phyloP scores from a whole-genome alignment of 1,284 basidiomycete species.

The Trichosporon inkin region DNA sequence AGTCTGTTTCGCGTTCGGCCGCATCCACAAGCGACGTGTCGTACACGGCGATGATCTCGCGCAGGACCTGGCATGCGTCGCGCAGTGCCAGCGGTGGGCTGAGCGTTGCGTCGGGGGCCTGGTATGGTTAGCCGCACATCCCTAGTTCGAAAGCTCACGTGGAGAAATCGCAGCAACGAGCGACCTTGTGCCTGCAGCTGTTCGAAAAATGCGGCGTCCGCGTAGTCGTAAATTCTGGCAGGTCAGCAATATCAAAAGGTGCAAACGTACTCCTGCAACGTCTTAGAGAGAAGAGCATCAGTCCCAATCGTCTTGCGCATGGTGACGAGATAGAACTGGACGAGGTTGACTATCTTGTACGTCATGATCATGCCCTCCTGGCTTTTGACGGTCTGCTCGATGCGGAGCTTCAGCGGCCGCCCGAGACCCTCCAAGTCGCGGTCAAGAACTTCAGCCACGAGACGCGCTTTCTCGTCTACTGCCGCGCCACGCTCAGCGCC shows the following conservation, averaged over 20 bases:
- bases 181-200: conserved; percentile 76
- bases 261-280: conserved; percentile 69
- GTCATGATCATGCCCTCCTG: conserved; percentile 89
- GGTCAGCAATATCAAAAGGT: background rate
- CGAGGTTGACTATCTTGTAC: conserved; percentile 87
- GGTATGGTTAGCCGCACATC: background rate
- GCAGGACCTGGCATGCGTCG: conserved; percentile 74
- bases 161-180: conserved; percentile 63
- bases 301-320: conserved; percentile 88
- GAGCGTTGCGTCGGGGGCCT: conserved; percentile 72
- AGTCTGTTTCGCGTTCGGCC: conserved; percentile 53
- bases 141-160: conserved; percentile 42
- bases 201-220: conserved; percentile 79
- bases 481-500: conserved; percentile 50
- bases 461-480: conserved; percentile 39
- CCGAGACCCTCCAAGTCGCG: conserved; percentile 76
- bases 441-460: conserved; percentile 75
- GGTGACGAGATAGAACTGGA: conserved; percentile 88
- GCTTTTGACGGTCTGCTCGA: conserved; percentile 84
- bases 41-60: conserved; percentile 83
- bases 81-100: conserved; percentile 72
- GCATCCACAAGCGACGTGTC: conserved; percentile 66
- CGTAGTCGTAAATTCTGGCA: conserved; percentile 68
- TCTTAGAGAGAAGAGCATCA: conserved; percentile 68
- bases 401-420: conserved; percentile 76